These are phyloP conservation scores for Dactylis glomerata DNA, from an alignment of 176 grass and related monocot species.

Conservation along the genomic window DNA sequence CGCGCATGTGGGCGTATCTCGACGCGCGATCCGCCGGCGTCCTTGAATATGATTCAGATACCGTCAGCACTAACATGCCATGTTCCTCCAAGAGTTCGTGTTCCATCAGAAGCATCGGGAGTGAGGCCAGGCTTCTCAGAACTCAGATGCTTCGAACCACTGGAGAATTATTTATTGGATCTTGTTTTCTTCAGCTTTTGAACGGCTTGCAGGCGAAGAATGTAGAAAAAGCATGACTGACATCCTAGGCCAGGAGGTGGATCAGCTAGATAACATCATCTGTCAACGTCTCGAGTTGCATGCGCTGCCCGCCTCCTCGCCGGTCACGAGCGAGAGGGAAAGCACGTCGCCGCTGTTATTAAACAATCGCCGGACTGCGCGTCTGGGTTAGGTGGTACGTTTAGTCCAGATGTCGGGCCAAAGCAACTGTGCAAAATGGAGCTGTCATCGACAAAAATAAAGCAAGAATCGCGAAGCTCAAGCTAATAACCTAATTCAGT, in stretches of 20 bases:
- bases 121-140: neutral
- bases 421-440: neutral
- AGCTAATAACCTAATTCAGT: neutral
- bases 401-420: neutral
- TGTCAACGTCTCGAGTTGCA: slow-evolving; percentile 24
- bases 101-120: neutral
- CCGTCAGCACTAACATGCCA: slow-evolving; percentile 2
- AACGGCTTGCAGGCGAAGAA: neutral
- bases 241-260: neutral
- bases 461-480: neutral
- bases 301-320: neutral
- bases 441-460: neutral
- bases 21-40: neutral
- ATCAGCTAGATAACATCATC: neutral
- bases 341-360: neutral
- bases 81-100: neutral
- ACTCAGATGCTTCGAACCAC: neutral
- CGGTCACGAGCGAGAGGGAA: neutral
- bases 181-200: neutral
- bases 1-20: slow-evolving; percentile 29
- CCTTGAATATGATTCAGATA: neutral
- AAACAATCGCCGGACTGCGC: neutral
- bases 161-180: neutral
- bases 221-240: neutral
- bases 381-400: neutral